Evolutionary conservation across 345 rosid species (phyloP).

Genomic region (Linum tenue): DNA sequence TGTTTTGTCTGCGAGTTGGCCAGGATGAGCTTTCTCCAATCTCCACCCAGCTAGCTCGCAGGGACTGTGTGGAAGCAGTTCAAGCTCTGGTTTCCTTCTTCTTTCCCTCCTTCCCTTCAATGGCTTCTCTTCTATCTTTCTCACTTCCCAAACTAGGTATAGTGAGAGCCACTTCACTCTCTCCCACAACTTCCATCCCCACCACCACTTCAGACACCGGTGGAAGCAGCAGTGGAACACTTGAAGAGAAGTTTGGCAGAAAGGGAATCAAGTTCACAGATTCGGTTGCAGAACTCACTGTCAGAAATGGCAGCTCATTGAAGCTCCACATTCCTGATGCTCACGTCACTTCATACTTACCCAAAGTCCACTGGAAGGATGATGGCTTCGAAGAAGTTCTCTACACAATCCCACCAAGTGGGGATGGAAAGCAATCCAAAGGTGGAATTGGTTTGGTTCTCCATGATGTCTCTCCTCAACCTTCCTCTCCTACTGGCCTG

Average conservation of each 20-base stretch:
- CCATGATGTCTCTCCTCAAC: slow-evolving; percentile 32
- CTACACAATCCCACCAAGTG: slow-evolving; percentile 37
- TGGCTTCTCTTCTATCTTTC: slow-evolving; percentile 67
- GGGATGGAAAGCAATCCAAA: slow-evolving; percentile 28
- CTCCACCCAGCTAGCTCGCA: slow-evolving; percentile 8
- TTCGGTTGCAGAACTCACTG: slow-evolving; percentile 52
- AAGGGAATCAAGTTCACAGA: slow-evolving; percentile 76
- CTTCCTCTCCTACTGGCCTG: too few relatives aligned
- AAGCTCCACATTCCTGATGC: slow-evolving; percentile 55
- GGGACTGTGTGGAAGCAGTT: slow-evolving; percentile 27
- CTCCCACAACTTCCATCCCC: slow-evolving; percentile 15
- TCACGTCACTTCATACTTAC: slow-evolving; percentile 73
- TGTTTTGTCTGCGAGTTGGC: background rate
- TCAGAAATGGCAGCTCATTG: slow-evolving; percentile 71
- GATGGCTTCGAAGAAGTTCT: slow-evolving; percentile 76
- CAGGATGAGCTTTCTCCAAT: slow-evolving; percentile 26
- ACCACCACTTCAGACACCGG: slow-evolving; percentile 27
- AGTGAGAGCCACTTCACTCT: slow-evolving; percentile 26
- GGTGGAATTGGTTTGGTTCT: slow-evolving; percentile 76
- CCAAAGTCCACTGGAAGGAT: slow-evolving; percentile 76
- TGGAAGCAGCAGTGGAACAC: slow-evolving; percentile 7
- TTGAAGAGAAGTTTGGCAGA: slow-evolving; percentile 52
- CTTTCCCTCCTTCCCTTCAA: slow-evolving; percentile 19
- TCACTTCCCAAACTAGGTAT: slow-evolving; percentile 42
- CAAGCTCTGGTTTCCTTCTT: slow-evolving; percentile 2